phyloP scores from a whole-genome alignment of 2,329 filamentous ascomycete species.

The Diplodia intermedia region DNA sequence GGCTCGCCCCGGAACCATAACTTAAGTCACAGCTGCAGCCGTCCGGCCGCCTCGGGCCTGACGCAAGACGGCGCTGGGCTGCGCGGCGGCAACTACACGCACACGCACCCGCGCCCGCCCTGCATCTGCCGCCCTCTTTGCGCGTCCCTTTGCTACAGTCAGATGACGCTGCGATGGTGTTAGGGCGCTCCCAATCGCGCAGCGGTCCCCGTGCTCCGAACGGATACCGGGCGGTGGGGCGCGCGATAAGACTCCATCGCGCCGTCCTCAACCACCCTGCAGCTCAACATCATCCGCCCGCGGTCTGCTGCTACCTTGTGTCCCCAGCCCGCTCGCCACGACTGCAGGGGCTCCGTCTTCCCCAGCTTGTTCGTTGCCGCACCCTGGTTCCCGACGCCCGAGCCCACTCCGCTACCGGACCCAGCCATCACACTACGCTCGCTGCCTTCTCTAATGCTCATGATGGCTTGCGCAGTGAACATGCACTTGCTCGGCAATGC shows the following conservation, averaged over 20 bases:
- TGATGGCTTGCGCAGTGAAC: neutral
- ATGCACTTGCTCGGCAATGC: no score
- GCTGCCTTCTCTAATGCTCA: neutral
- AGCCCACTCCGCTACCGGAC: neutral
- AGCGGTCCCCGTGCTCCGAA: slow-evolving; percentile 27
- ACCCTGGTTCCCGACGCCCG: neutral
- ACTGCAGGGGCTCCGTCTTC: neutral
- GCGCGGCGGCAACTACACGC: neutral
- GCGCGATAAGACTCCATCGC: slow-evolving; percentile 13
- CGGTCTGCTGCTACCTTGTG: slow-evolving; percentile 15
- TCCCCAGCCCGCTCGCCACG: neutral
- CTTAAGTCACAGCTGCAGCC: slow-evolving; percentile 24
- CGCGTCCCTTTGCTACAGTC: slow-evolving; percentile 13
- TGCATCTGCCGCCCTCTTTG: neutral
- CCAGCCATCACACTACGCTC: neutral
- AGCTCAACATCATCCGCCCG: slow-evolving; percentile 22
- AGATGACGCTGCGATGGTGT: slow-evolving; percentile 25
- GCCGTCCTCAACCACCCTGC: slow-evolving; percentile 9
- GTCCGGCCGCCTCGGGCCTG: neutral
- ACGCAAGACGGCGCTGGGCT: neutral
- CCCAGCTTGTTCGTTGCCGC: neutral
- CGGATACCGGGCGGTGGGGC: slow-evolving; percentile 19
- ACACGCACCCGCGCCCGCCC: neutral
- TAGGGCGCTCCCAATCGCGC: slow-evolving; percentile 27
- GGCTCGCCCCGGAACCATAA: slow-evolving; percentile 30